Base-by-base conservation (phyloP, 768 basidiomycete species). In the Gymnopilus dilepis region DNA sequence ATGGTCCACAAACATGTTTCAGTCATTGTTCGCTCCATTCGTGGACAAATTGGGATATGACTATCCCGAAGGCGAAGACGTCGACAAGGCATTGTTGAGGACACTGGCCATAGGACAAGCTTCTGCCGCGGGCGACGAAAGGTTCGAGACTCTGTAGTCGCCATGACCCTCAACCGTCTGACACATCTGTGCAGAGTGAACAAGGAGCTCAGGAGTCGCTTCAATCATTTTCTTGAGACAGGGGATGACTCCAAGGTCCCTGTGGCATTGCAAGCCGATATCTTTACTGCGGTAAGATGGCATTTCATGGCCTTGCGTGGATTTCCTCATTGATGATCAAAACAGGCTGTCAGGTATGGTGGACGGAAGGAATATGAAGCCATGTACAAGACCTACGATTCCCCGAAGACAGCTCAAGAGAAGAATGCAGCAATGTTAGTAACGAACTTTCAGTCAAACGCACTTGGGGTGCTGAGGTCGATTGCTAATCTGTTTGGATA, bases 11-110 rank as follows among this genome's bases (percentile, higher is more conserved):
- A 15, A 33, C 26, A 59, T 24, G 34, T 48, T 59, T 5, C 59
- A 91, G 91, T 70, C 71, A 17, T 77, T 91, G 22, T 90, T 92
- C 74, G 79, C 78, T 47, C 97, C 97, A 3, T 73, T 97, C 48
- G 90, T 93, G 33, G 77, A 91, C 37, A 82, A 80, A 65, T 81
- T 97, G 34, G 95, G 95, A 5, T 96, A 87, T 67, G 90, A 92
- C 43, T 91, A 90, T 70, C 72, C 78, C 5, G 78, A 80, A 8
- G 76, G 76, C 9, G 97, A 99, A 51, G 78, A 85, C 7, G 77
- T 84, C 8, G 94, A 91, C 65, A 82, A 79, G 17, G 81, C 86
- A 9, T 84, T 89, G 63, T 78, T 98, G 53, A 86, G 97, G 40
- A 91, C 92, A 6, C 78, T 84, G 31, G 92, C 89, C 1, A 86